These are phyloP conservation scores for Colletotrichum tabaci DNA, from an alignment of 2,329 filamentous ascomycete genomes.

Conservation along the genomic window DNA sequence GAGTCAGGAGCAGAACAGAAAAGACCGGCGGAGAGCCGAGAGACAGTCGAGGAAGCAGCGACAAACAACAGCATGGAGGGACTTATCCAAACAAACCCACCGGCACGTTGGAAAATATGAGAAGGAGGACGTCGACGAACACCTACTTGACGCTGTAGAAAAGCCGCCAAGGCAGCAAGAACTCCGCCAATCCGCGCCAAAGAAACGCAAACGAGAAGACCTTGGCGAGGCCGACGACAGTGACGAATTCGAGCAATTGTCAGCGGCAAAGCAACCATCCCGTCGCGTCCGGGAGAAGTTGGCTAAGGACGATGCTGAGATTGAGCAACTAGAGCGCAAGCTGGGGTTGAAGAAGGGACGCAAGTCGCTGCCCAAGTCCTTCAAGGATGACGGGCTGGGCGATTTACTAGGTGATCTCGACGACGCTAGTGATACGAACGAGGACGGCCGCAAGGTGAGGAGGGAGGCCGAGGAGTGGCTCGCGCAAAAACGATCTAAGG, in stretches of 20 bases:
- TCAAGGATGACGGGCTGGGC: constrained; percentile 86
- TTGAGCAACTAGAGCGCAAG: constrained; percentile 88
- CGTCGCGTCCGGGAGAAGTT: constrained; percentile 72
- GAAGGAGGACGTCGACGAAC: constrained; percentile 44
- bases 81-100: constrained; percentile 47
- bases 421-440: constrained; percentile 50
- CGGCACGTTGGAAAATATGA: constrained; percentile 40
- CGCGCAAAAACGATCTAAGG: constrained; percentile 69
- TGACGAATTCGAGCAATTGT: constrained; percentile 44
- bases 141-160: constrained; percentile 45
- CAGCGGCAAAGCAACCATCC: constrained; percentile 3
- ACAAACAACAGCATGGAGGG: constrained; percentile 41
- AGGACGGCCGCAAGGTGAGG: constrained; percentile 68
- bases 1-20: constrained; percentile 58
- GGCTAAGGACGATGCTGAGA: constrained; percentile 88
- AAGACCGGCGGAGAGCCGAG: constrained; percentile 78
- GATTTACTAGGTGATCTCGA: constrained; percentile 81
- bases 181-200: neutral
- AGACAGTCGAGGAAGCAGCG: constrained; percentile 72
- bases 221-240: constrained; percentile 44
- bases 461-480: constrained; percentile 73
- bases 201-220: constrained; percentile 34
- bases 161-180: neutral
- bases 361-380: constrained; percentile 80
- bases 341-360: constrained; percentile 84